Base-by-base conservation (phyloP, 306 rosid genomes). In the Gillenia trifoliata region DNA sequence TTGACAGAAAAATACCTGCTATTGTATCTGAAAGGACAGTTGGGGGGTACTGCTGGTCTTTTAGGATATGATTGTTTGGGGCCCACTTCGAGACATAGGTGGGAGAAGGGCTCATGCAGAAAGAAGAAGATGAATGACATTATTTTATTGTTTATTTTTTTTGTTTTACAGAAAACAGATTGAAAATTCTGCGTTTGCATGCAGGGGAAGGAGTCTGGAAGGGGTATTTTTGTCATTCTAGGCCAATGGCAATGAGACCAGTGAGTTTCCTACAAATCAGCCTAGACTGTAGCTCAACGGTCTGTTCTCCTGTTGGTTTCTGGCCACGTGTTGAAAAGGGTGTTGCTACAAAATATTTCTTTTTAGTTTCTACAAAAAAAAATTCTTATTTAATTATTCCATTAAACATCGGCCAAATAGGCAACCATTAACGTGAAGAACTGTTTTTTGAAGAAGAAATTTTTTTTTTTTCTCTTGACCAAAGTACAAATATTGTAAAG, bases 181-280 rank as follows among this genome's bases (percentile, higher is more conserved):
- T 26, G 33, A 23, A 59, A 77, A 69, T 65, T 84, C 19, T 43
- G 15, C 50, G 16, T 43, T 80, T 85, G 88, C 78, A 83, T 38
- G 8, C 23, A 49, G 23, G 8, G 80, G 79, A 64, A 74, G 72
- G 31, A 26, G 31, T 26, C 33, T 5, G 2, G 28, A 15, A 15
- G 31, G 33, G 31, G 8, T 59, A 15, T 11, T 26, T 76, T 68
- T 28, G 72, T 69, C 73, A 59, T 77, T 75, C n/a, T 69, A 77
- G 60, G 45, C 70, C 16, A 31, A 74, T 73, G 79, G 72, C 75
- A 64, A 71, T 54, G 74, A 77, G 75, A 71, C 86, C 93, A 75
- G 73, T 69, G 86, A 78, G 76, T 73, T 68, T 64, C 91, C 93
- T 75, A 59, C 52, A 13, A 70, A 81, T 62, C 52, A 23, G 97